Evolutionary conservation across 257 asterid species (phyloP).

Genomic region (Salvia miltiorrhiza): DNA sequence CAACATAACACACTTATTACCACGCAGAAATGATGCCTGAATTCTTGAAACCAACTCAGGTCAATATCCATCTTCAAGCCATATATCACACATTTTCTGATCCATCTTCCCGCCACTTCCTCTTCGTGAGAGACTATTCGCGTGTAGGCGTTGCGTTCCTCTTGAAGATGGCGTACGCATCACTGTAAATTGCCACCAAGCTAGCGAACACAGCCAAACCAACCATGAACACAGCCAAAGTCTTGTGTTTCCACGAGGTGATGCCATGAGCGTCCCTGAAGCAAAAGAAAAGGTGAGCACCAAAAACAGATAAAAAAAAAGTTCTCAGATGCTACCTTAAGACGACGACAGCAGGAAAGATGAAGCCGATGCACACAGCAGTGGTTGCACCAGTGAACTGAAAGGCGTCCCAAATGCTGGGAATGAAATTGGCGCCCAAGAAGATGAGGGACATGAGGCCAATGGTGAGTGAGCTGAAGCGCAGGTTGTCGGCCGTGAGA

Average conservation of each 20-base stretch:
- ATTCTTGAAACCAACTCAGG: neutral
- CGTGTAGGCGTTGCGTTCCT: conserved; percentile 23
- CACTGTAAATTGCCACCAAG: conserved; percentile 46
- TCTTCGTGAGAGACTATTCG: neutral
- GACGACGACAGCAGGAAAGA: conserved; percentile 44
- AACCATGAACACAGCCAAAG: conserved; percentile 46
- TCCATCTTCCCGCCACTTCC: neutral
- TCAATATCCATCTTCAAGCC: neutral
- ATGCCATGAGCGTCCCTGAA: conserved; percentile 44
- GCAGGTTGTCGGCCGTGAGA: conserved; percentile 23
- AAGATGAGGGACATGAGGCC: conserved; percentile 34
- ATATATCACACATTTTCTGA: conserved; percentile 14
- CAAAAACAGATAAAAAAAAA: neutral
- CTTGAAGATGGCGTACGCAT: conserved; percentile 34
- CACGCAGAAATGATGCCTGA: neutral
- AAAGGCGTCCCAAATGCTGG: conserved; percentile 57
- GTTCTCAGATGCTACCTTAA: conserved; percentile 29
- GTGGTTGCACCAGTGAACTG: conserved; percentile 55
- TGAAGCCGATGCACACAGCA: conserved; percentile 46
- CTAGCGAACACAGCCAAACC: conserved; percentile 46
- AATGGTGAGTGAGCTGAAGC: conserved; percentile 28
- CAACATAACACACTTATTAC: neutral
- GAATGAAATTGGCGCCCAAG: conserved; percentile 52
- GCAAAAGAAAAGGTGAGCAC: too few species aligned
- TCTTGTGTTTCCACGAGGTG: conserved; percentile 35